A percentile compares a stretch with the other conserved stretches of the same genome.
phyloP scores from a whole-genome alignment of 192 early-diverging fungal species.

The Lobulomyces angularis region DNA sequence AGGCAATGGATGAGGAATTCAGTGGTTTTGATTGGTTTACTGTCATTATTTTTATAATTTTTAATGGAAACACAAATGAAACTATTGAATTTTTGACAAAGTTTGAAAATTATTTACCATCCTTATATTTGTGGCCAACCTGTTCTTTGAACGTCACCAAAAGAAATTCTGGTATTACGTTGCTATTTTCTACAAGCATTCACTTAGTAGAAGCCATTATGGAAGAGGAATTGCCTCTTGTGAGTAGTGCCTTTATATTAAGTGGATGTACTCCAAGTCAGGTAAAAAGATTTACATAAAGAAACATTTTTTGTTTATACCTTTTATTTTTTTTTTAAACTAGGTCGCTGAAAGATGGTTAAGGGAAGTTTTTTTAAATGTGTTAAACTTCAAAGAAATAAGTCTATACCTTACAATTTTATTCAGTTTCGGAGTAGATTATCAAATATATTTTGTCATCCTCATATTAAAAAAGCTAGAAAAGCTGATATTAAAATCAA shows the following conservation, averaged over 20 bases:
- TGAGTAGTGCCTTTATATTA: constrained; percentile 33
- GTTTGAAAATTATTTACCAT: constrained; percentile 8
- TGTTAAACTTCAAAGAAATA: constrained; percentile 30
- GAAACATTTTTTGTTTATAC: not conserved
- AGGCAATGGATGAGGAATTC: constrained; percentile 2
- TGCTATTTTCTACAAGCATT: not conserved
- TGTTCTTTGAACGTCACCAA: constrained; percentile 6
- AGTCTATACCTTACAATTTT: constrained; percentile 12
- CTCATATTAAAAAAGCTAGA: constrained; percentile 22
- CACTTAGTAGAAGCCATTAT: constrained; percentile 29
- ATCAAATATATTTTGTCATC: constrained; percentile 37
- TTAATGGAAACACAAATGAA: constrained; percentile 7
- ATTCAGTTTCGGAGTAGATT: constrained; percentile 22
- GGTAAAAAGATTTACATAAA: constrained; percentile 11
- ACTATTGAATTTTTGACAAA: constrained; percentile 8
- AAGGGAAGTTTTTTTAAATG: constrained; percentile 35
- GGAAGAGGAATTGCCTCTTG: constrained; percentile 22
- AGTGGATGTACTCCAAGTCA: constrained; percentile 37
- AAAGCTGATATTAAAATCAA: constrained; percentile 14
- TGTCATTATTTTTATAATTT: constrained; percentile 20
- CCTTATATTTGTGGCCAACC: constrained; percentile 20
- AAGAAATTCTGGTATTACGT: not conserved
- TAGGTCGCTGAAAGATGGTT: constrained; percentile 34
- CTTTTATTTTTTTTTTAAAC: not conserved
- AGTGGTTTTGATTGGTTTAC: constrained; percentile 32